These are phyloP conservation scores for Aureobasidium sp. DNA, from an alignment of 2,329 filamentous ascomycete species.

Conservation along the genomic window DNA sequence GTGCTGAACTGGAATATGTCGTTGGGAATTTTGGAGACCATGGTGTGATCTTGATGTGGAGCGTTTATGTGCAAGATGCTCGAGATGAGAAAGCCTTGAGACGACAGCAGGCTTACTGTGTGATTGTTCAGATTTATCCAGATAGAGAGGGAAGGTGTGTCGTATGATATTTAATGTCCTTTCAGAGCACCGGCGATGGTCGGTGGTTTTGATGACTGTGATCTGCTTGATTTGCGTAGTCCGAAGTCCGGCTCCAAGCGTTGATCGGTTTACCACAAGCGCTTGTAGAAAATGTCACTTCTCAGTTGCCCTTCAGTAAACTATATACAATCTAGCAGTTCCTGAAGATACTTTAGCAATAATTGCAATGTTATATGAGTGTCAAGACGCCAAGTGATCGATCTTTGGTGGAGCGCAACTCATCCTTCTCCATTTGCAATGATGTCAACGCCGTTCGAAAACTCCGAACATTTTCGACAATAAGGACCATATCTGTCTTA, in stretches of 20 bases:
- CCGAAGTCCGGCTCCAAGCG: constrained; percentile 13
- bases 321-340: too few species aligned
- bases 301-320: not conserved
- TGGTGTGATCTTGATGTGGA: constrained; percentile 17
- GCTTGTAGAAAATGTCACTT: not conserved
- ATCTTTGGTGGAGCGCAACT: not conserved
- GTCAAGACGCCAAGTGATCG: not conserved
- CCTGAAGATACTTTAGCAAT: not conserved
- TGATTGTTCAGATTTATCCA: too few species aligned
- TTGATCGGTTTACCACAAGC: not conserved
- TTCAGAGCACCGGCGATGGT: not conserved
- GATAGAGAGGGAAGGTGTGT: too few species aligned
- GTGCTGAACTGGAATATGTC: constrained; percentile 41
- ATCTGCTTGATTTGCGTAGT: not conserved
- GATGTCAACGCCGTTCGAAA: not conserved
- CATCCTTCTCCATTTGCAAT: not conserved
- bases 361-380: not conserved
- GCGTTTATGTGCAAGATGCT: too few species aligned
- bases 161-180: too few species aligned
- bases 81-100: too few species aligned
- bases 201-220: constrained; percentile 1
- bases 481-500: not conserved
- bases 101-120: too few species aligned
- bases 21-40: constrained; percentile 37
- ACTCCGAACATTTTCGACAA: not conserved